Conservation (phyloP, 2,329 filamentous ascomycete species). For the Cadophora sp. region DNA sequence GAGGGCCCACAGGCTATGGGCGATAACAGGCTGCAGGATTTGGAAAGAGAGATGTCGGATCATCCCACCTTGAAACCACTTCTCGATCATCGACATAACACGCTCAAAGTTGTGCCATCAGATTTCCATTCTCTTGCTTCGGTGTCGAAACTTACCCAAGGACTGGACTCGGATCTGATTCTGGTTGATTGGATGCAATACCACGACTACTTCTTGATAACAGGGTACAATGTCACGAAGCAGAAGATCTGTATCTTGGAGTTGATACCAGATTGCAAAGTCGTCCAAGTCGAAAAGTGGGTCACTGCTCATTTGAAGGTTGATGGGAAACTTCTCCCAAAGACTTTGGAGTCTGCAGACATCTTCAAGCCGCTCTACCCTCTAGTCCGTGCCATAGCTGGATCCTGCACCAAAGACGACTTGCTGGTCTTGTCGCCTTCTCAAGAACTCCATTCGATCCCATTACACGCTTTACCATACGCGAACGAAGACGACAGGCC, state of each 20-base stretch:
- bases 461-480: constrained; percentile 1
- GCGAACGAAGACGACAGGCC: neutral
- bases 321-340: neutral
- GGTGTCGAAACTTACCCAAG: neutral
- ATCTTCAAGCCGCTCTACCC: constrained; percentile 1
- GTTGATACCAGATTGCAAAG: constrained; percentile 4
- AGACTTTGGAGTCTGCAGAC: neutral
- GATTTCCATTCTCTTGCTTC: constrained; percentile 8
- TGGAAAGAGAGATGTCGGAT: neutral
- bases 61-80: neutral
- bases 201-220: constrained; percentile 5
- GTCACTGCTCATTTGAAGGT: neutral
- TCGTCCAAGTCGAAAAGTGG: neutral
- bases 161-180: neutral
- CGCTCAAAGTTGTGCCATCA: neutral
- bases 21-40: neutral
- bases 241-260: constrained; percentile 10
- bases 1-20: constrained; percentile 5
- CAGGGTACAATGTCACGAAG: constrained; percentile 11
- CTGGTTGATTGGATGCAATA: constrained; percentile 13
- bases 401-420: neutral
- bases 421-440: constrained; percentile 1
- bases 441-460: constrained; percentile 5
- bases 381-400: neutral
- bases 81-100: neutral